Evolutionary conservation across 139 green algal genomes (phyloP).

Genomic region (Chlorella sp.): DNA sequence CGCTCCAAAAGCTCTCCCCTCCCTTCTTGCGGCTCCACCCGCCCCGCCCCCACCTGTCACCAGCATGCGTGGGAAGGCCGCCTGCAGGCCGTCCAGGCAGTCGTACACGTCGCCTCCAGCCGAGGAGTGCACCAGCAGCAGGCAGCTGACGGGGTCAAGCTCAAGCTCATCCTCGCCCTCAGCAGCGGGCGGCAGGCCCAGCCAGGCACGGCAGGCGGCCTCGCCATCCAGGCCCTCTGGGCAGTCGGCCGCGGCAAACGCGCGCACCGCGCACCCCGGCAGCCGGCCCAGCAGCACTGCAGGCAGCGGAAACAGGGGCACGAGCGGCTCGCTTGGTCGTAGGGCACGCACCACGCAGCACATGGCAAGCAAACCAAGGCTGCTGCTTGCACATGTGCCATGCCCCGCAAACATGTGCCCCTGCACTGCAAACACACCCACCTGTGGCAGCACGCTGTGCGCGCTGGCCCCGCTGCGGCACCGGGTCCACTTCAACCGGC

Average conservation of each 20-base stretch:
- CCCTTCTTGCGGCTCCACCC: neutral
- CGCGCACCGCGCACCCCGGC: neutral
- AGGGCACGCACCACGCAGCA: no score
- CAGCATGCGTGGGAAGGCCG: neutral
- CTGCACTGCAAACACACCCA: neutral
- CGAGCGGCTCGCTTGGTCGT: no score
- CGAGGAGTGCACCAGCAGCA: neutral
- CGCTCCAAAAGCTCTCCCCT: neutral
- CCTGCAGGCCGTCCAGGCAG: conserved; percentile 3
- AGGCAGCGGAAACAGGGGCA: no score
- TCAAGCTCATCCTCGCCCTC: neutral
- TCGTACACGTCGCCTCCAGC: neutral
- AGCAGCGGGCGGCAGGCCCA: neutral
- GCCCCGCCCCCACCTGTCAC: neutral
- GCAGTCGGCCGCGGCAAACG: conserved; percentile 1
- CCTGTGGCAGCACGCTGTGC: neutral
- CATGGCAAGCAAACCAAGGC: no score
- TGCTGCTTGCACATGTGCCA: no score
- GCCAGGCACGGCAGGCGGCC: neutral
- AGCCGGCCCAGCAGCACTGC: conserved; percentile 27
- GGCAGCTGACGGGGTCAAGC: neutral
- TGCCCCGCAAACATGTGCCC: no score
- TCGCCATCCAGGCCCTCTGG: neutral
- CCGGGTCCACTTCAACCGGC: conserved; percentile 9
- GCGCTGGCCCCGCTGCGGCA: no score